Base-by-base conservation (phyloP, 2,329 filamentous ascomycete genomes). In the Diaporthe eres region DNA sequence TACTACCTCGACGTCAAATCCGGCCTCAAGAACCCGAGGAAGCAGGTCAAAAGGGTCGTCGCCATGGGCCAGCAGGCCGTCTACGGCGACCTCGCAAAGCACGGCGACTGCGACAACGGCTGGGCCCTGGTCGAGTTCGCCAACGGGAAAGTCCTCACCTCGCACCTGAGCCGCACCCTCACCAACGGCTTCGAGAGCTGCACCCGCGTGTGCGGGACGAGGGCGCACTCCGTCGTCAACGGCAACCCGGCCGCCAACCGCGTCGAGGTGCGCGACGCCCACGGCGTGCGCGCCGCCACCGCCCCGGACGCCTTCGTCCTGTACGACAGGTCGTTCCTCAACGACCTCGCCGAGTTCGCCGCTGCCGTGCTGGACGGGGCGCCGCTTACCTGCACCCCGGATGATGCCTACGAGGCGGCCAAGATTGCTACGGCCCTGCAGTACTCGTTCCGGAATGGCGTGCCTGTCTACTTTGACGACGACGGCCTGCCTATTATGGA, bases 51-150 rank as follows among this genome's bases (percentile, higher is more conserved):
- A 73, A 80, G 81, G 0, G 80, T 82, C 2, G 79, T 83, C 22
- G 81, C 80, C 39, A 77, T 82, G 72, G 81, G 81, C 7, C 80
- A 84, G 57, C 81, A 84, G 63, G 79, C 79, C 19, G 80, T 83
- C 61, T 78, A 81, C 22, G 76, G 80, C 12, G 83, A 84, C 17
- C 81, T 83, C 1, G 78, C 79, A 47, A 76, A 79, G 75, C 77
- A 78, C 44, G 78, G 78, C 61, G 80, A 81, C 75, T 77, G 75
- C 15, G 83, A 84, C 77, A 85, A 84, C 72, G 83, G 80, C 9
- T 80, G 82, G 72, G 83, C 79, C 4, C 76, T 84, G 10, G 81
- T 84, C 13, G 83, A 85, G 76, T 84, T 84, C 78, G 79, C 81
- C 78, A 83, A 82, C 72, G 83, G 83, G 31, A 83, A 84, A 76